These are phyloP conservation scores for Raphanus raphanistrum DNA, from an alignment of 345 rosid species.

Conservation along the genomic window DNA sequence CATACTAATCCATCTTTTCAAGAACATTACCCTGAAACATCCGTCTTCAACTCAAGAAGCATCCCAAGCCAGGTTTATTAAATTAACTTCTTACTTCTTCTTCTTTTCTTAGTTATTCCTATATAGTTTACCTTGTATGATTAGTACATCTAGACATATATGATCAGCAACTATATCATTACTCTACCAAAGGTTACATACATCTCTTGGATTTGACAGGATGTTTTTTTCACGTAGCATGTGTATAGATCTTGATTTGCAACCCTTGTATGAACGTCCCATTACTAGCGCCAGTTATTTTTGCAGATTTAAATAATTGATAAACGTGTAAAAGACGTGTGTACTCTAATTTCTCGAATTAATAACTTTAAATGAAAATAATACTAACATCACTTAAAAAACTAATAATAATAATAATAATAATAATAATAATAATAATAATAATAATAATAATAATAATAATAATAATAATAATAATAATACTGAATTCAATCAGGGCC, in stretches of 20 bases:
- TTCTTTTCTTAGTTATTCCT: slow-evolving; percentile 3
- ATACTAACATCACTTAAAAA: too few species aligned
- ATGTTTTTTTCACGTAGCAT: slow-evolving; percentile 22
- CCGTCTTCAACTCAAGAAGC: slow-evolving; percentile 59
- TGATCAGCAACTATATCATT: background rate
- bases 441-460: too few species aligned
- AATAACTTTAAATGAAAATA: background rate
- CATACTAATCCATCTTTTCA: slow-evolving; percentile 65
- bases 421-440: too few species aligned
- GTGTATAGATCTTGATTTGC: slow-evolving; percentile 24
- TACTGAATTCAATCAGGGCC: too few species aligned
- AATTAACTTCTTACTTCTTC: background rate
- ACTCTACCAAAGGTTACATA: background rate
- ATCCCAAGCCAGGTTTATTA: slow-evolving; percentile 75
- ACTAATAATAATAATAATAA: too few species aligned
- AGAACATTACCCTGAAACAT: slow-evolving; percentile 42
- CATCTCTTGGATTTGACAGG: slow-evolving; percentile 8
- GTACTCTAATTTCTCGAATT: background rate
- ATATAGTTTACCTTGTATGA: background rate
- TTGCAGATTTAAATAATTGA: background rate
- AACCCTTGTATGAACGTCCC: slow-evolving; percentile 4
- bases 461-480: too few species aligned
- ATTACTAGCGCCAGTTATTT: background rate
- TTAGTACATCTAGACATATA: background rate
- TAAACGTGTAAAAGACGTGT: background rate